Percentiles rank a stretch among this genome's conserved stretches.
Evolutionary conservation across 345 rosid genomes (phyloP).

Genomic region (Mercurialis annua): DNA sequence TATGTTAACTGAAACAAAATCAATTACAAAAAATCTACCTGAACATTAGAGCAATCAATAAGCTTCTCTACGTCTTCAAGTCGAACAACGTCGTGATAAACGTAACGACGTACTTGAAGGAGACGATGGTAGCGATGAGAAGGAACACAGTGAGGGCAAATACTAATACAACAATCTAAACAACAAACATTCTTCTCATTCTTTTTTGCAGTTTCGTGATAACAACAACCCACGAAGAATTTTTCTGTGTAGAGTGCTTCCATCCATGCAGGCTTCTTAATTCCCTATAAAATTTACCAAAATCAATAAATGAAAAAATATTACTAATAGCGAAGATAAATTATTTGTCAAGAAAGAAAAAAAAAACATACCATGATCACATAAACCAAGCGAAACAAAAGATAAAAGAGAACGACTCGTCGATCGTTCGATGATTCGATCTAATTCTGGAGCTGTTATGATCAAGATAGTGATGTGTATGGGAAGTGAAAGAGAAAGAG

Average conservation of each 20-base stretch:
- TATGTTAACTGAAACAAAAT: neutral
- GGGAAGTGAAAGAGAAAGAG: constrained; percentile 18
- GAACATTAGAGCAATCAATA: constrained; percentile 91
- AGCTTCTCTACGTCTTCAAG: constrained; percentile 89
- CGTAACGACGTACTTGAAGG: constrained; percentile 93
- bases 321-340: neutral
- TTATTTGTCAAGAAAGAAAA: neutral
- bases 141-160: constrained; percentile 91
- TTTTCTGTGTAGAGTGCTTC: constrained; percentile 78
- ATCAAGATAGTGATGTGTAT: constrained; percentile 24
- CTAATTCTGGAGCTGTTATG: constrained; percentile 17
- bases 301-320: neutral
- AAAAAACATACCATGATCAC: constrained; percentile 53
- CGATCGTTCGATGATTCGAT: too few relatives aligned
- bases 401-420: too few relatives aligned
- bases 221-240: constrained; percentile 71
- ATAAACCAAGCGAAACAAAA: constrained; percentile 15
- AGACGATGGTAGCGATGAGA: constrained; percentile 84
- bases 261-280: constrained; percentile 88
- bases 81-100: constrained; percentile 93
- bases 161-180: constrained; percentile 83
- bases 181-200: constrained; percentile 91
- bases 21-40: constrained; percentile 20
- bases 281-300: constrained; percentile 40
- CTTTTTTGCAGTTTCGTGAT: constrained; percentile 80